Percentiles rank a stretch among this genome's conserved stretches.
Conservation (phyloP, 2,329 filamentous ascomycete genomes). For the Stachybotrys echinatus region DNA sequence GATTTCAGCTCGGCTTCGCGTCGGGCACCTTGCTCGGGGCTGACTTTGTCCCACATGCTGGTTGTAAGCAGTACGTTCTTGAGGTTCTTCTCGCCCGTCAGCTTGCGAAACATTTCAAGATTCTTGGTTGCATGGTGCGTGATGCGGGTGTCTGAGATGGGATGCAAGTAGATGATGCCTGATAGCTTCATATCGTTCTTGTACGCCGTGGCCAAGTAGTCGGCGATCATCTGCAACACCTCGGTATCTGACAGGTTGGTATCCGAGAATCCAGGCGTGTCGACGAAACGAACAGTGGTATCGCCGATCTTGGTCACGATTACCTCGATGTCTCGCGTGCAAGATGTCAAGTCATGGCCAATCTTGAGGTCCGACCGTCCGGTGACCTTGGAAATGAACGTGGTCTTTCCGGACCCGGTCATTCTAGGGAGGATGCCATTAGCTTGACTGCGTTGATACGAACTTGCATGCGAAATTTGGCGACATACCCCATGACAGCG, state of each 20-base stretch:
- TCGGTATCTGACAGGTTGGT: not conserved
- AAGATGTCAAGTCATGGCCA: not conserved
- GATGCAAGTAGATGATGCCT: not conserved
- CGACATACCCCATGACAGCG: not conserved
- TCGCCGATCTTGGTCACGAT: not conserved
- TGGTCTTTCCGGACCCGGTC: not conserved
- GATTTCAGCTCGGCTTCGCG: not conserved
- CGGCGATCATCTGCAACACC: not conserved
- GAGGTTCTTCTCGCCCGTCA: not conserved
- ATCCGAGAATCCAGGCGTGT: not conserved
- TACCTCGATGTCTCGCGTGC: not conserved
- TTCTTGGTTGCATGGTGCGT: not conserved
- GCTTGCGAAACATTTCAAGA: not conserved
- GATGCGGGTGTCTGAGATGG: not conserved
- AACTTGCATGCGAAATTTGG: not conserved
- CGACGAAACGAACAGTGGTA: not conserved
- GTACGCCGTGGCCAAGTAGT: not conserved
- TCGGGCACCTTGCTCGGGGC: not conserved
- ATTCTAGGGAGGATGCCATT: not conserved
- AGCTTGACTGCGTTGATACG: not conserved
- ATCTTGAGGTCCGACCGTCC: not conserved
- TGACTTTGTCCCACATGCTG: not conserved
- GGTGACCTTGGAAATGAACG: not conserved
- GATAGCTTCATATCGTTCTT: not conserved
- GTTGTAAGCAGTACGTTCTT: not conserved